Percentiles rank a stretch among this genome's conserved stretches.
These are phyloP conservation scores for Marasmius oreades DNA, from an alignment of 1,284 basidiomycete genomes.

Conservation along the genomic window DNA sequence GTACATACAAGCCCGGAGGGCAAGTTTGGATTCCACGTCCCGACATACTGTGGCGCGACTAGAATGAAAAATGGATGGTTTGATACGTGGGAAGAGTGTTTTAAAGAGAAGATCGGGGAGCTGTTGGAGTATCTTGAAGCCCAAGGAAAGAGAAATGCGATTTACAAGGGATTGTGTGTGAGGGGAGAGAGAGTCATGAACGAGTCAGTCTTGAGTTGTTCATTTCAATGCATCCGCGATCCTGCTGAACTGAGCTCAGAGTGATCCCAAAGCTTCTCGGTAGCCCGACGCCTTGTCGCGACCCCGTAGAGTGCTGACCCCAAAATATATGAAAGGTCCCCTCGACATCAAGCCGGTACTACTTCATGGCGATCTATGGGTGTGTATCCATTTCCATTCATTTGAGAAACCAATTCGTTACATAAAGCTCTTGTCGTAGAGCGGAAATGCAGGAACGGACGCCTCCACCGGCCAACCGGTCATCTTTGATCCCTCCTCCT, in stretches of 20 bases:
- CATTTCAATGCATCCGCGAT: neutral
- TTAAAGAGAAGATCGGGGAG: conserved; percentile 64
- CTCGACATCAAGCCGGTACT: conserved; percentile 70
- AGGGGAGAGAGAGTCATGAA: conserved; percentile 55
- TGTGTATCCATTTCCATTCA: conserved; percentile 26
- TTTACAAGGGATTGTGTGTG: conserved; percentile 42
- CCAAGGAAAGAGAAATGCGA: conserved; percentile 32
- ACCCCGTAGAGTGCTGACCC: neutral
- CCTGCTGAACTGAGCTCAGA: conserved; percentile 33
- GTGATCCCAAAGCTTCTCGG: conserved; percentile 75
- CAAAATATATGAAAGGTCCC: conserved; percentile 27
- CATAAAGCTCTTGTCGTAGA: conserved; percentile 38
- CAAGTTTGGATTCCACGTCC: conserved; percentile 70
- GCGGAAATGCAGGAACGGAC: conserved; percentile 70
- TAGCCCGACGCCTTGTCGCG: conserved; percentile 14
- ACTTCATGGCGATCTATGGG: conserved; percentile 87
- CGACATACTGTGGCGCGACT: conserved; percentile 81
- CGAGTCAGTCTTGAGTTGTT: conserved; percentile 41
- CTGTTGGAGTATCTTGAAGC: conserved; percentile 50
- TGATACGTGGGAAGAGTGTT: conserved; percentile 71
- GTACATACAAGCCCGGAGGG: conserved; percentile 43
- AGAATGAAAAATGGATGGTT: conserved; percentile 76
- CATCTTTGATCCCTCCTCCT: conserved; percentile 81
- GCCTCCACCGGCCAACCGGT: conserved; percentile 53
- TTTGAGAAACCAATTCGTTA: neutral